These are phyloP conservation scores for Boeremia lycopersici DNA, from an alignment of 2,329 filamentous ascomycete species.

Conservation along the genomic window DNA sequence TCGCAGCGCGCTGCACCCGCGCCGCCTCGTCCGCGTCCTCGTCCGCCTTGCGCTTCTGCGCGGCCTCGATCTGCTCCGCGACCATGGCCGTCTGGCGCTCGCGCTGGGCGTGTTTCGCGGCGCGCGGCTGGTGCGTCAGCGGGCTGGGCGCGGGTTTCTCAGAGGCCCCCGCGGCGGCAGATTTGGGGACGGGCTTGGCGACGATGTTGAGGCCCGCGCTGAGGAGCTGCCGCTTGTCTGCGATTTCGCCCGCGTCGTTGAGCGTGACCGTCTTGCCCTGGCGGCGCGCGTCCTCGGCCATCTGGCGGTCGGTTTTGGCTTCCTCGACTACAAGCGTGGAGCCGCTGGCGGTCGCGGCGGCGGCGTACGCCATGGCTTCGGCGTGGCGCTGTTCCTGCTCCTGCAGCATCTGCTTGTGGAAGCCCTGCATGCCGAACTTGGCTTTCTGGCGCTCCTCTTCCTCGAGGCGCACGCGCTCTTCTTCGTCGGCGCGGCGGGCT, in stretches of 20 bases:
- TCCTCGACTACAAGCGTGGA: slow-evolving; percentile 31
- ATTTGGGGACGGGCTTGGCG: slow-evolving; percentile 61
- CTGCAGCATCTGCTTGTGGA: slow-evolving; percentile 76
- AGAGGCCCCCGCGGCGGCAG: neutral
- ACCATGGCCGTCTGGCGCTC: slow-evolving; percentile 81
- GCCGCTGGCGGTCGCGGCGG: slow-evolving; percentile 41
- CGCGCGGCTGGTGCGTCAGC: slow-evolving; percentile 41
- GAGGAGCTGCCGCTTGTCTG: slow-evolving; percentile 82
- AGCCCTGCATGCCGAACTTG: slow-evolving; percentile 74
- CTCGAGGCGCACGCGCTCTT: slow-evolving; percentile 71
- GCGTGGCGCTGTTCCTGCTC: slow-evolving; percentile 72
- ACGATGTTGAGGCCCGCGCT: slow-evolving; percentile 76
- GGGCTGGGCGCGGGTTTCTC: slow-evolving; percentile 17
- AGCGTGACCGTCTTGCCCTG: slow-evolving; percentile 68
- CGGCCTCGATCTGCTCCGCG: slow-evolving; percentile 75
- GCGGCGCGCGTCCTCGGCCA: slow-evolving; percentile 71
- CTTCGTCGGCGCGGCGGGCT: slow-evolving; percentile 70
- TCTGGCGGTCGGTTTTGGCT: slow-evolving; percentile 65
- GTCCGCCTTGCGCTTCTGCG: slow-evolving; percentile 73
- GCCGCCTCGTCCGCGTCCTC: slow-evolving; percentile 69
- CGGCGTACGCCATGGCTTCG: slow-evolving; percentile 71
- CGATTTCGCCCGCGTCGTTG: slow-evolving; percentile 83
- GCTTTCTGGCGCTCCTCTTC: slow-evolving; percentile 69
- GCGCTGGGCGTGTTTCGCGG: slow-evolving; percentile 67
- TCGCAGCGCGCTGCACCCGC: slow-evolving; percentile 68